Evolutionary conservation across 768 basidiomycete genomes (phyloP).

Genomic region (Panellus pusillus): DNA sequence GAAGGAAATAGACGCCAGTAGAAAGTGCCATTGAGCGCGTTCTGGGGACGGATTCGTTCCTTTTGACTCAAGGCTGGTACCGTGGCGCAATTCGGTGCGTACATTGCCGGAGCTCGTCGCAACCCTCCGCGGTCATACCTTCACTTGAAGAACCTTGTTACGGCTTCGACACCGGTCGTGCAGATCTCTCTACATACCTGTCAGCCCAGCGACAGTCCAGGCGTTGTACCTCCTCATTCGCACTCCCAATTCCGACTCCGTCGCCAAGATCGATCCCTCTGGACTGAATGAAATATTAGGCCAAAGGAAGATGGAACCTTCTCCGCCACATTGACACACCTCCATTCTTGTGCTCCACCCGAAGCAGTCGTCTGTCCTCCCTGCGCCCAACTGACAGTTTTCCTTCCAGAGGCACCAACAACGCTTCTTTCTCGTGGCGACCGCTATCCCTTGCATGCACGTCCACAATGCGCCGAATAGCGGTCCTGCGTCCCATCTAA

Average conservation of each 20-base stretch:
- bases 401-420: conserved; percentile 1
- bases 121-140: conserved; percentile 4
- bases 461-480: conserved; percentile 5
- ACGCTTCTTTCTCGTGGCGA: conserved; percentile 8
- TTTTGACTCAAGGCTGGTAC: conserved; percentile 12
- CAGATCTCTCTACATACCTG: conserved; percentile 6
- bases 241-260: conserved; percentile 15
- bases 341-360: not conserved
- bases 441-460: not conserved
- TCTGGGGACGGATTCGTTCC: conserved; percentile 2
- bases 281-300: conserved; percentile 2
- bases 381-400: not conserved
- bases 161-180: conserved; percentile 8
- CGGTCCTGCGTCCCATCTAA: conserved; percentile 12
- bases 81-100: too few relatives aligned
- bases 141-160: conserved; percentile 12
- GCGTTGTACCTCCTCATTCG: conserved; percentile 15
- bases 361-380: not conserved
- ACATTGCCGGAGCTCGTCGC: too few relatives aligned
- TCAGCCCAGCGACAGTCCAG: conserved; percentile 4
- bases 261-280: conserved; percentile 10
- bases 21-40: conserved; percentile 8
- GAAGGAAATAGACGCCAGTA: conserved; percentile 42
- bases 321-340: conserved; percentile 18
- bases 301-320: conserved; percentile 6